Evolutionary conservation across 2,329 filamentous ascomycete genomes (phyloP).

Genomic region (Endothia cerciana): DNA sequence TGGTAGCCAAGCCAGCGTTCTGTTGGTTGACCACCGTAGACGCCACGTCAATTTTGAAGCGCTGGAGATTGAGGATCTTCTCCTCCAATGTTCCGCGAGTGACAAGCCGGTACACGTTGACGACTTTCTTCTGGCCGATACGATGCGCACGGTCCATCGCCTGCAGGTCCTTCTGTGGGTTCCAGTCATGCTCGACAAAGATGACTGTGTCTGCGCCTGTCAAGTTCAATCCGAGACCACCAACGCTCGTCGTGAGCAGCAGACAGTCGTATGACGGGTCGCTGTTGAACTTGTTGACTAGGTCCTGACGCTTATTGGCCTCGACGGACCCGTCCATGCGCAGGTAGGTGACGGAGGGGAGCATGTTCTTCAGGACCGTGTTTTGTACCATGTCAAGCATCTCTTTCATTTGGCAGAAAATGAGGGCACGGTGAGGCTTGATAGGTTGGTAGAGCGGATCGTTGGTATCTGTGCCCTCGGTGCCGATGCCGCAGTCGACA

Average conservation of each 20-base stretch:
- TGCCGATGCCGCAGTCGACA: constrained; percentile 97
- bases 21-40: constrained; percentile 99
- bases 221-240: constrained; percentile 90
- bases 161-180: constrained; percentile 97
- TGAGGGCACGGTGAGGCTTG: constrained; percentile 90
- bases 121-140: constrained; percentile 99
- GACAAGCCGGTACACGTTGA: constrained; percentile 97
- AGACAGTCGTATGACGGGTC: constrained; percentile 96
- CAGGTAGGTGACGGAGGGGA: constrained; percentile 91
- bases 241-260: constrained; percentile 91
- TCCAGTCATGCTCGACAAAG: constrained; percentile 99
- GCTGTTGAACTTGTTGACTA: constrained; percentile 98
- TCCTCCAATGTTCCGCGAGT: constrained; percentile 95
- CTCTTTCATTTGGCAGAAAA: constrained; percentile 99
- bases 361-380: constrained; percentile 84
- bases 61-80: constrained; percentile 96
- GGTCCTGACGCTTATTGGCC: constrained; percentile 90
- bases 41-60: constrained; percentile 99
- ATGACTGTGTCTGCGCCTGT: constrained; percentile 98
- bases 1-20: constrained; percentile 89
- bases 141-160: constrained; percentile 98
- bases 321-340: constrained; percentile 94
- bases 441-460: constrained; percentile 77
- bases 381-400: constrained; percentile 99
- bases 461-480: constrained; percentile 63